Conservation (phyloP, 192 early-diverging fungal species). For the Coemansia sp. region DNA sequence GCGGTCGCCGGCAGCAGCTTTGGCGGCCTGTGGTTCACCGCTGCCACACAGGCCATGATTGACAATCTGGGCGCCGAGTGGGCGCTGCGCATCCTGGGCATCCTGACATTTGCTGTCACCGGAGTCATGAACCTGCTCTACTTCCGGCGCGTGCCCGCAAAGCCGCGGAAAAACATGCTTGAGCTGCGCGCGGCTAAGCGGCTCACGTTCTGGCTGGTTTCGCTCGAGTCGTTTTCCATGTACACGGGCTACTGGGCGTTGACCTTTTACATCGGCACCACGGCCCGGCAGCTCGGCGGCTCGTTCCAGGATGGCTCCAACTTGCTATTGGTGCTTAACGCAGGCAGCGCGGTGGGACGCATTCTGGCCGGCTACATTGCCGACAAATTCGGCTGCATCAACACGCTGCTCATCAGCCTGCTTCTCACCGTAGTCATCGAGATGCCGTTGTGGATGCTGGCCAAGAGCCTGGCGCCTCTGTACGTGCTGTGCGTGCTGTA, state of each 20-base stretch:
- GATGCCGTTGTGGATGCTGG: slow-evolving; percentile 41
- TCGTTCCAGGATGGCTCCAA: slow-evolving; percentile 27
- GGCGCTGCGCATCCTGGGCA: slow-evolving; percentile 66
- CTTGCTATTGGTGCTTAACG: slow-evolving; percentile 38
- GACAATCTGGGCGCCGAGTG: slow-evolving; percentile 57
- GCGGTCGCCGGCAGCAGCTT: slow-evolving; percentile 60
- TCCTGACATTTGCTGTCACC: slow-evolving; percentile 46
- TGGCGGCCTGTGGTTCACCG: slow-evolving; percentile 59
- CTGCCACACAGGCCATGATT: slow-evolving; percentile 58
- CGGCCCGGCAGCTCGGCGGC: slow-evolving; percentile 20
- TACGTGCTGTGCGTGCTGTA: slow-evolving; percentile 37
- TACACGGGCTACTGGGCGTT: slow-evolving; percentile 50
- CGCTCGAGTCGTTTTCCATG: slow-evolving; percentile 25
- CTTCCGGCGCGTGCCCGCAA: slow-evolving; percentile 36
- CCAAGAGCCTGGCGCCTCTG: slow-evolving; percentile 16
- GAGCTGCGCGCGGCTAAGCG: slow-evolving; percentile 21
- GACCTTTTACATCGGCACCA: slow-evolving; percentile 34
- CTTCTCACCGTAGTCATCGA: slow-evolving; percentile 24
- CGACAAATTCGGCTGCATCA: slow-evolving; percentile 33
- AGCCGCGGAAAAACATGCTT: slow-evolving; percentile 48
- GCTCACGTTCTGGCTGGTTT: slow-evolving; percentile 31
- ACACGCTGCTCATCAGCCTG: slow-evolving; percentile 23
- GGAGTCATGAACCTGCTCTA: slow-evolving; percentile 32
- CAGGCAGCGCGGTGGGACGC: slow-evolving; percentile 25
- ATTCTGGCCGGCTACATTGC: slow-evolving; percentile 32